Conservation (phyloP, 345 rosid genomes). For the Arabis hirsuta region DNA sequence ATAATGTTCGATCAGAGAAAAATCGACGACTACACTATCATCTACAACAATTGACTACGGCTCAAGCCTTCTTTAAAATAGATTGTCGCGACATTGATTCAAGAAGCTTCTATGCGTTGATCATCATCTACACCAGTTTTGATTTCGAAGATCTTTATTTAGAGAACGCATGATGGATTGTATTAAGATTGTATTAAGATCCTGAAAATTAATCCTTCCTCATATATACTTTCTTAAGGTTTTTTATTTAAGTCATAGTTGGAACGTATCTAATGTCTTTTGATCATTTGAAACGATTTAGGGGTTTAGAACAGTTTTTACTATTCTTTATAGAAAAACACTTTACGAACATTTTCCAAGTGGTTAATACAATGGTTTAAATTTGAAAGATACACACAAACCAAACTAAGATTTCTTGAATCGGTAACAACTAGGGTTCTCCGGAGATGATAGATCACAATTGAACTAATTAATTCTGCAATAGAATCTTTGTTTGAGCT, state of each 20-base stretch:
- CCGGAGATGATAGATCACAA: not conserved
- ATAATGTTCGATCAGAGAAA: not conserved
- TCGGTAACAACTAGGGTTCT: not conserved
- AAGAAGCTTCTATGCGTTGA: not conserved
- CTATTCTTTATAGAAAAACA: no score
- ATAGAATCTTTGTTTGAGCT: no score
- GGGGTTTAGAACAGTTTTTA: not conserved
- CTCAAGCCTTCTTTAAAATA: not conserved
- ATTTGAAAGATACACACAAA: not conserved
- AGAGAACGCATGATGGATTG: not conserved
- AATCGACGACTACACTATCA: slow-evolving; percentile 15
- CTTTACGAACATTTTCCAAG: no score
- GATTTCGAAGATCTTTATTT: not conserved
- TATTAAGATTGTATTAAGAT: no score
- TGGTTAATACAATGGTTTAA: not conserved
- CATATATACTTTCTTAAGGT: no score
- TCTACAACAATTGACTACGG: slow-evolving; percentile 1
- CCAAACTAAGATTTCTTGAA: not conserved
- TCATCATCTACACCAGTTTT: slow-evolving; percentile 2
- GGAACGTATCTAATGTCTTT: slow-evolving; percentile 1
- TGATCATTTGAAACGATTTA: slow-evolving; percentile 9
- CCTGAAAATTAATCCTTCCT: no score
- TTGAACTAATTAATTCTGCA: not conserved
- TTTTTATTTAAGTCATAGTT: not conserved
- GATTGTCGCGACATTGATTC: no score